Percentiles rank a stretch among this genome's conserved stretches.
These are phyloP conservation scores for Lonicera japonica DNA, from an alignment of 129 eudicot genomes.

Conservation along the genomic window DNA sequence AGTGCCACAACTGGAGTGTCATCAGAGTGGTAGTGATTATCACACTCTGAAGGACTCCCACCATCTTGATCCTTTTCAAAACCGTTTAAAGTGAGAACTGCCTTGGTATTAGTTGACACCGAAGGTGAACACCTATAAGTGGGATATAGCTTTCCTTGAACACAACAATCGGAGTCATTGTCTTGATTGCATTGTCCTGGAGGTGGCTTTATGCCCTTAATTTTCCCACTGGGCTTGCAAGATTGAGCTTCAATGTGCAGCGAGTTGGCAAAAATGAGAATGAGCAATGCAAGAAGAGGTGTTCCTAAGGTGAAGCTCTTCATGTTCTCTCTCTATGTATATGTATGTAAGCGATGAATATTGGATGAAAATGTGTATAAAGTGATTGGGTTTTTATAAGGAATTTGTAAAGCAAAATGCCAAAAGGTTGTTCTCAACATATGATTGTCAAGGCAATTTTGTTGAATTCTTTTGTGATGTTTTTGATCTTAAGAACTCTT, in stretches of 20 bases:
- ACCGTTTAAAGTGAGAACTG: constrained; percentile 38
- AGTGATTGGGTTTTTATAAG: not conserved
- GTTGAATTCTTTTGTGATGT: too few species aligned
- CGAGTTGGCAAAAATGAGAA: constrained; percentile 6
- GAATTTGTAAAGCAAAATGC: not conserved
- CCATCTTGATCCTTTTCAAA: constrained; percentile 50
- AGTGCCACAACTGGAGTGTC: constrained; percentile 44
- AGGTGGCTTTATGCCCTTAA: constrained; percentile 32
- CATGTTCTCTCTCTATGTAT: constrained; percentile 12
- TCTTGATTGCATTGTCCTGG: constrained; percentile 32
- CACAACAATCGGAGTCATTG: constrained; percentile 41
- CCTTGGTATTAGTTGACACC: constrained; percentile 27
- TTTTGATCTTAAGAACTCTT: too few species aligned
- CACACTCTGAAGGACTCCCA: constrained; percentile 49
- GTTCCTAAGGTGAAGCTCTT: constrained; percentile 14
- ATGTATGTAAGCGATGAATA: not conserved
- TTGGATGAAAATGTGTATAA: not conserved
- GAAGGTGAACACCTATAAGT: constrained; percentile 45
- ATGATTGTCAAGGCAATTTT: too few species aligned
- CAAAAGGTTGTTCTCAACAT: constrained; percentile 4
- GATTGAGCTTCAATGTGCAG: constrained; percentile 16
- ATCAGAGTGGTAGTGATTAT: constrained; percentile 31
- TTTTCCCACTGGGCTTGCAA: constrained; percentile 39
- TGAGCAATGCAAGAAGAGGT: constrained; percentile 2
- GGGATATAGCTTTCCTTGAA: constrained; percentile 28